Base-by-base conservation (phyloP, 108 stramenopile genomes). In the Hondaea fermentalgiana region DNA sequence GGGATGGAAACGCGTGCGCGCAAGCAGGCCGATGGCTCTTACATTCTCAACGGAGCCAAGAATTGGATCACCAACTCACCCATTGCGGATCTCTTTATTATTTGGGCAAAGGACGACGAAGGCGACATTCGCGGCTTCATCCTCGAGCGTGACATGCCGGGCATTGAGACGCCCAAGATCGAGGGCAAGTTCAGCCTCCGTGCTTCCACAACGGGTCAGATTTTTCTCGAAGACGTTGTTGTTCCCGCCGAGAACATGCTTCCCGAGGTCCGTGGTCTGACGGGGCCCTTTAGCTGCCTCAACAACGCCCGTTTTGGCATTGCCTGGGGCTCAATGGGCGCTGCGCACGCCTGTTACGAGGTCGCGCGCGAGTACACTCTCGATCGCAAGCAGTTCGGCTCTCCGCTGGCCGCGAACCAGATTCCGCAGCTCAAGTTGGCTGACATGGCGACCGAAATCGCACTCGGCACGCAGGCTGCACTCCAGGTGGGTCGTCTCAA, bases 61-160 rank as follows among this genome's bases (percentile, higher is more conserved):
- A 97, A 97, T 87, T 98, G 98, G 98, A 98, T 98, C 91, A 98
- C 98, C 58, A 97, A 98, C 93, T 93, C 94, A 14, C 97, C 98
- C 23, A 96, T 97, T 64, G 97, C 98, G 6, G 97, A 98, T 89
- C 95, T 98, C 12, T 95, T 95, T 90, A 91, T 98, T 43, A 93
- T 98, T 4, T 98, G 97, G 97, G 97, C 97, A 12, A 91, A 93
- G 16, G 87, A 88, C 87, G 96, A 96, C 72, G 92, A 92, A 51
- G 96, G 95, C 0, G 92, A 91, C 29, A 93, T 98, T 19, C 90
- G 94, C 57, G 98, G 98, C 57, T 98, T 97, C 90, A 53, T 98
- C 12, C 47, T 98, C 45, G 98, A 98, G 89, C 53, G 51, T 17
- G 97, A 92, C 49, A 94, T 92, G 59, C 91, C 94, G 4, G 97